These are phyloP conservation scores for Paulownia fortunei DNA, from an alignment of 257 asterid genomes.

Conservation along the genomic window DNA sequence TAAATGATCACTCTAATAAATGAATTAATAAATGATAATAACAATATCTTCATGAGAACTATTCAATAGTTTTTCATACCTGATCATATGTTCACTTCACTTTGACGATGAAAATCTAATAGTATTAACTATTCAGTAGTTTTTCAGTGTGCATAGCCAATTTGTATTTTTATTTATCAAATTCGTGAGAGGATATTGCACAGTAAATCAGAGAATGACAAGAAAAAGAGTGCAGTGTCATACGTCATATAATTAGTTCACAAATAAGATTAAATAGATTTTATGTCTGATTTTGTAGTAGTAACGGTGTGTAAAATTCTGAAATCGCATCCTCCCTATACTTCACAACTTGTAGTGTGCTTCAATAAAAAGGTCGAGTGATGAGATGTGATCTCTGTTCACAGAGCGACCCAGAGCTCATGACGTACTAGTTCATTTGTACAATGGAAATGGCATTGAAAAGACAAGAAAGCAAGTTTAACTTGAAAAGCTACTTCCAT, in stretches of 20 bases:
- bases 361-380: not conserved
- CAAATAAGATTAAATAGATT: not conserved
- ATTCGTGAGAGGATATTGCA: not conserved
- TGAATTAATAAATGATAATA: not conserved
- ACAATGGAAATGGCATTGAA: no score
- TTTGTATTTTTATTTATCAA: not conserved
- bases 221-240: not conserved
- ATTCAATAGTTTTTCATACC: not conserved
- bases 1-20: not conserved
- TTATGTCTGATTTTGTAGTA: not conserved
- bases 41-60: not conserved
- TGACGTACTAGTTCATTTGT: not conserved
- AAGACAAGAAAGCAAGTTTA: no score
- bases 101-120: not conserved
- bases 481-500: no score
- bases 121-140: not conserved
- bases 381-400: not conserved
- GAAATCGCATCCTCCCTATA: not conserved
- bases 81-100: not conserved
- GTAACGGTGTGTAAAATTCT: not conserved
- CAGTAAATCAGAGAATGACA: not conserved
- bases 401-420: not conserved
- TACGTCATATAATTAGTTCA: not conserved
- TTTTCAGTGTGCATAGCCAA: not conserved
- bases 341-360: not conserved